Evolutionary conservation across 1,284 basidiomycete genomes (phyloP).

Genomic region (Athelia psychrophila): DNA sequence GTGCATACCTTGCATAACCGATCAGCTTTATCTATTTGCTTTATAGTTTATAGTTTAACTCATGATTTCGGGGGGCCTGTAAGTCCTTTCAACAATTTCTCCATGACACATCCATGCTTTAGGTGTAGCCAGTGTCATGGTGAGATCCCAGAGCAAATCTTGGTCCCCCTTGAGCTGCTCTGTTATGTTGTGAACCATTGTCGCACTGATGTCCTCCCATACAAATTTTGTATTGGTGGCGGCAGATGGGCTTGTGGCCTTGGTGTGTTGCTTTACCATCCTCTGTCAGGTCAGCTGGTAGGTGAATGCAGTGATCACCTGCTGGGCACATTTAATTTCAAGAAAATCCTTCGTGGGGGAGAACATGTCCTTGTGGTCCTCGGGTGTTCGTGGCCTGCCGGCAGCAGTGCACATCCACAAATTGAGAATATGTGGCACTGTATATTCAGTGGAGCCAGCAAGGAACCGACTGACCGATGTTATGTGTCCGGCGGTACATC

Average conservation of each 20-base stretch:
- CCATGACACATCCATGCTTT: background rate
- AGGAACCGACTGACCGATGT: background rate
- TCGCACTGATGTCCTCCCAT: background rate
- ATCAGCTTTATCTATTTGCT: background rate
- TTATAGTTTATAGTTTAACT: background rate
- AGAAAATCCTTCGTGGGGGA: background rate
- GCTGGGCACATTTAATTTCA: background rate
- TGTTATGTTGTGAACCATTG: background rate
- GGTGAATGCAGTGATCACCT: conserved; percentile 1
- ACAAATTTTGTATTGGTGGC: conserved; percentile 1
- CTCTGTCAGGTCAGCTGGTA: background rate
- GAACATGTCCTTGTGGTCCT: background rate
- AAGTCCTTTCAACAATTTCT: background rate
- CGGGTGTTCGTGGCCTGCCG: background rate
- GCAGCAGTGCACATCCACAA: background rate
- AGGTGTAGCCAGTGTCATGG: background rate
- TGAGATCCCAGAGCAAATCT: background rate
- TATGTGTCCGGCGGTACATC: background rate
- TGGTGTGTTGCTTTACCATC: background rate
- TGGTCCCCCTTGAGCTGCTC: background rate
- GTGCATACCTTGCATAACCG: background rate
- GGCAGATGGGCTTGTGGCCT: background rate
- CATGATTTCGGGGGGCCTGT: background rate
- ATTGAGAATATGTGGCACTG: background rate
- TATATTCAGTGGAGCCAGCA: background rate